Evolutionary conservation across 2,329 filamentous ascomycete genomes (phyloP), one percentile per base, ranked within the genome.

Genomic region (Aspergillus ruber): DNA sequence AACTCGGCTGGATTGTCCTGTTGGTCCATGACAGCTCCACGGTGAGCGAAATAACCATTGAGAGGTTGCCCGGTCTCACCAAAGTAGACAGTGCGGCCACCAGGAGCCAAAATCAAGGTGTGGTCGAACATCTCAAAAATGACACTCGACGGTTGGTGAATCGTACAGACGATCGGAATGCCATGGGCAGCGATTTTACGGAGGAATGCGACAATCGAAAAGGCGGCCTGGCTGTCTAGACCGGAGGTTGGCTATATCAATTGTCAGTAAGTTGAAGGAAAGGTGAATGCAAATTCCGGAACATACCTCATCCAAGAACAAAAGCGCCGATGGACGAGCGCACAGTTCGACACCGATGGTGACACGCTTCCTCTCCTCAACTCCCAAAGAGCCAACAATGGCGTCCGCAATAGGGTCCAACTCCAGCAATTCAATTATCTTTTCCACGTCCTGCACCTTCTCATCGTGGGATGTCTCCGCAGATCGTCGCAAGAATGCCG

Each of bases 81-180:
- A 61, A 90, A 89, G 72, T 91, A 93, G 43, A 91, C 85, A 43
- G 84, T 86, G 50, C 84, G 78, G 6, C 88, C 88, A 51, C 88
- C 88, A 25, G 79, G 76, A 65, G 89, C 83, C 6, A 93, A 77
- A 2, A 93, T 76, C 4, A 93, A 72, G 2, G 93, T 76, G n/a
- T 86, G 79, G 62, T 93, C 88, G 56, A 93, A 94, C 68, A 88
- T 85, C 65, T 90, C 85, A 60, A 94, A 91, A 0, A 93, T 76
- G 0, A 85, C 82, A 17, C 85, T 85, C 60, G 88, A 90, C 3
- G 88, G 88, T 65, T 93, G 88, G 66, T 93, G 88, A 55, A 93
- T 93, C 0, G 88, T 93, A 69, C 87, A 90, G 7, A 93, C 44
- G 21, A 46, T 46, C 4, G 44, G 78, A 56, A 93, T 88, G n/a